Evolutionary conservation across 805 yeast genomes (phyloP).

Genomic region (Teunomyces pallodes): DNA sequence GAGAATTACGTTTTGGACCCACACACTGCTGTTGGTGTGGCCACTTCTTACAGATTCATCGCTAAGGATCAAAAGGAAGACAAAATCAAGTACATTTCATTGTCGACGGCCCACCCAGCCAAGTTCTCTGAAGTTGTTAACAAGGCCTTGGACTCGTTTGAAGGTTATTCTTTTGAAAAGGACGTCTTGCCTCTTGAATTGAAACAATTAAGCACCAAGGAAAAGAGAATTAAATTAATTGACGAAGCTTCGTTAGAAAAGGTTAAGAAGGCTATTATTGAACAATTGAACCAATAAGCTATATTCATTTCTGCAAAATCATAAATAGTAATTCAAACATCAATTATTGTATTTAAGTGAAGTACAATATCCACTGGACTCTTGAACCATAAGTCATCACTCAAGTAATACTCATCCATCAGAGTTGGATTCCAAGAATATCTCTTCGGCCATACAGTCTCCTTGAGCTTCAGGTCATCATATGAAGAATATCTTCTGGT

Average conservation of each 20-base stretch:
- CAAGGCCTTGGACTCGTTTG: constrained; percentile 61
- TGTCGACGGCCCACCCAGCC: constrained; percentile 99
- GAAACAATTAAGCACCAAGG: constrained; percentile 63
- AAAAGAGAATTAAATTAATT: constrained; percentile 70
- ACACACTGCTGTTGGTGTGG: constrained; percentile 93
- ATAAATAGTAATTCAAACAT: not conserved
- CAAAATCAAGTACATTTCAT: constrained; percentile 58
- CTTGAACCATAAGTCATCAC: constrained; percentile 1
- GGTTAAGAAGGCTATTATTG: constrained; percentile 73
- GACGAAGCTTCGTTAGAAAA: constrained; percentile 71
- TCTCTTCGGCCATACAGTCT: constrained; percentile 1
- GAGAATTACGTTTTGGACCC: constrained; percentile 88
- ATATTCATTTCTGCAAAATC: constrained; percentile 1
- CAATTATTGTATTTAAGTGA: constrained; percentile 1
- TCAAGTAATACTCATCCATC: not conserved
- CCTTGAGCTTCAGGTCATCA: constrained; percentile 1
- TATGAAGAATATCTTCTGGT: not conserved
- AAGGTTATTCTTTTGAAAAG: constrained; percentile 78
- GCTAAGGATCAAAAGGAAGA: constrained; percentile 41
- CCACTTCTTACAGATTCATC: constrained; percentile 66
- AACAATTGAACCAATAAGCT: constrained; percentile 45
- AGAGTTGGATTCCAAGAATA: constrained; percentile 2
- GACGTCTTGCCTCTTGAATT: constrained; percentile 90
- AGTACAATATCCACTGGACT: constrained; percentile 3
- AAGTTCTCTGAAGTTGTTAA: constrained; percentile 96